These are phyloP conservation scores for Trichocomaceae sp. DNA, from an alignment of 2,329 filamentous ascomycete species.

Conservation along the genomic window DNA sequence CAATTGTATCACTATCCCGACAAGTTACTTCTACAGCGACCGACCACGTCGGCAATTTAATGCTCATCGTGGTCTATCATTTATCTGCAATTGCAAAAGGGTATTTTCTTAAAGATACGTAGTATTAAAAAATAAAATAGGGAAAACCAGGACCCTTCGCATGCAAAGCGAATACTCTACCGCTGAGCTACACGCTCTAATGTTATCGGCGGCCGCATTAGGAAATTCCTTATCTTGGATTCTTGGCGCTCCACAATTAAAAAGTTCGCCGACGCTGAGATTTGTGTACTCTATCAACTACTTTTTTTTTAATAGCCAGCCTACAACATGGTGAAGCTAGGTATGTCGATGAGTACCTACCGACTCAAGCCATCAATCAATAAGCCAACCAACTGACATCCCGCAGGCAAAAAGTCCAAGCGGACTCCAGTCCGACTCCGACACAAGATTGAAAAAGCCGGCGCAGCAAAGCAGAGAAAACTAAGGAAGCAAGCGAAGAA, in stretches of 20 bases:
- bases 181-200: no score
- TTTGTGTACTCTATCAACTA: constrained; percentile 1
- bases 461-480: constrained; percentile 85
- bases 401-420: constrained; percentile 86
- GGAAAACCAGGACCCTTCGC: no score
- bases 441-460: constrained; percentile 93
- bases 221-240: constrained; percentile 24
- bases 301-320: constrained; percentile 18
- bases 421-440: constrained; percentile 80
- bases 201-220: constrained; percentile 28
- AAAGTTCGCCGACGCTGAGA: constrained; percentile 11
- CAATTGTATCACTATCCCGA: no score
- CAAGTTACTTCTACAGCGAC: no score
- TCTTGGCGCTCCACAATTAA: constrained; percentile 24
- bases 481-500: constrained; percentile 83
- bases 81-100: no score
- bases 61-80: no score
- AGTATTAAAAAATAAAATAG: no score
- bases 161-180: no score
- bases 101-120: no score
- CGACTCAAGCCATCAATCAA: no score
- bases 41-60: no score
- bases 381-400: constrained; percentile 1
- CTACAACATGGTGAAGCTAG: constrained; percentile 35
- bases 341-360: constrained; percentile 20